Evolutionary conservation across 257 asterid species (phyloP).

Genomic region (Penstemon davidsonii): DNA sequence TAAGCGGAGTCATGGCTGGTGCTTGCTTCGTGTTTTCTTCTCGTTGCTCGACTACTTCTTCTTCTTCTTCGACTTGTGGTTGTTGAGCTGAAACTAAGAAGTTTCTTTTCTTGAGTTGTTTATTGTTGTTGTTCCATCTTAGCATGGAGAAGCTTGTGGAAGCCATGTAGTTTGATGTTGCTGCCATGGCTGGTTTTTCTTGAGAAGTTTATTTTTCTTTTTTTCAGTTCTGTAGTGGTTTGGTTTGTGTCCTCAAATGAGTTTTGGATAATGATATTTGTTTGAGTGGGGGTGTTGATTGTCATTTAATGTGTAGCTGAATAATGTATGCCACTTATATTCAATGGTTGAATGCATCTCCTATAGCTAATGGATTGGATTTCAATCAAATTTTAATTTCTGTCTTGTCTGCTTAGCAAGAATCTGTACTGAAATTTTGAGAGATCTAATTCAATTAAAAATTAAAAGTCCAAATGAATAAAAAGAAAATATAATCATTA

Average conservation of each 20-base stretch:
- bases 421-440: no score
- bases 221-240: neutral
- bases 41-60: conserved; percentile 34
- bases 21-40: conserved; percentile 19
- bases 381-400: no score
- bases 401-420: no score
- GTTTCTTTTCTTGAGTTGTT: conserved; percentile 32
- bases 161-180: conserved; percentile 58
- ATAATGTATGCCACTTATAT: no score
- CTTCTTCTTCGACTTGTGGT: conserved; percentile 42
- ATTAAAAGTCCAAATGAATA: no score
- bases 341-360: no score
- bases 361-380: no score
- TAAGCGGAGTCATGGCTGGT: conserved; percentile 32
- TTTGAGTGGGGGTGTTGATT: conserved; percentile 10
- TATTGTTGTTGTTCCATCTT: conserved; percentile 39
- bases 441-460: no score
- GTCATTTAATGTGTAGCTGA: neutral
- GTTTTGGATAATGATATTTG: conserved; percentile 34
- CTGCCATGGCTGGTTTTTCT: conserved; percentile 48
- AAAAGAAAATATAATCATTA: no score
- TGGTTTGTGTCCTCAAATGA: conserved; percentile 25
- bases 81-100: conserved; percentile 51
- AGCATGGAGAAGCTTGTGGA: conserved; percentile 57
- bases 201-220: neutral